Evolutionary conservation across 2,329 filamentous ascomycete genomes (phyloP).

Genomic region (Pestalotiopsis sp.): DNA sequence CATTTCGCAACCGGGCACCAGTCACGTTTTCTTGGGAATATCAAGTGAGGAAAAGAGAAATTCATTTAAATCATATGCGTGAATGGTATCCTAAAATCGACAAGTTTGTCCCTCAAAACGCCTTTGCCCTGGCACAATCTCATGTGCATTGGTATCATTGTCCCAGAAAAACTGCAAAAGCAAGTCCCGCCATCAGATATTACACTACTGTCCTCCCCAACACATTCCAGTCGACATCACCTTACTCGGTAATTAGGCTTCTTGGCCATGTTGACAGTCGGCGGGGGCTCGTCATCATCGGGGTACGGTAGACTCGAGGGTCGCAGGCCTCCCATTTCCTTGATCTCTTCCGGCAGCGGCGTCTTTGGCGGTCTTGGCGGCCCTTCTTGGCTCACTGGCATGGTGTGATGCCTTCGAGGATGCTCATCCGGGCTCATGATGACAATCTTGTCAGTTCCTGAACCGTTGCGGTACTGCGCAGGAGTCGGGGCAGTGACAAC

Average conservation of each 20-base stretch:
- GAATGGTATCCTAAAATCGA: constrained; percentile 16
- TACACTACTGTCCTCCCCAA: background rate
- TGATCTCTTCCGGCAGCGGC: constrained; percentile 61
- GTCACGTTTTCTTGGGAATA: background rate
- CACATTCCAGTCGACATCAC: background rate
- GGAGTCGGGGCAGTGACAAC: constrained; percentile 60
- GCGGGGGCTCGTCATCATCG: constrained; percentile 76
- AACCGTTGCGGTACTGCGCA: constrained; percentile 58
- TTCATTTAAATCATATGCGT: constrained; percentile 10
- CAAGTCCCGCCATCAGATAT: background rate
- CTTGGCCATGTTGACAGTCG: constrained; percentile 80
- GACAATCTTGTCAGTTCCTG: constrained; percentile 69
- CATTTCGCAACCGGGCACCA: too few relatives aligned
- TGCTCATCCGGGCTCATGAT: constrained; percentile 64
- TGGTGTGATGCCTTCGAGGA: constrained; percentile 42
- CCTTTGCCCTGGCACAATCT: background rate
- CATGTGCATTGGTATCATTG: constrained; percentile 2
- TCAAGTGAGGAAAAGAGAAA: background rate
- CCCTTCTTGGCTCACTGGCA: constrained; percentile 43
- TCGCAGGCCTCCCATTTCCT: constrained; percentile 29
- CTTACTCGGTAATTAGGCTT: constrained; percentile 59
- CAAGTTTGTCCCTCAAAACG: background rate
- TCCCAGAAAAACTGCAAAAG: background rate
- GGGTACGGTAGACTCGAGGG: constrained; percentile 72
- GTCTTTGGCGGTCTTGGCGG: constrained; percentile 80